phyloP scores from a whole-genome alignment of 345 rosid genomes.

The Gossypioides kirkii region DNA sequence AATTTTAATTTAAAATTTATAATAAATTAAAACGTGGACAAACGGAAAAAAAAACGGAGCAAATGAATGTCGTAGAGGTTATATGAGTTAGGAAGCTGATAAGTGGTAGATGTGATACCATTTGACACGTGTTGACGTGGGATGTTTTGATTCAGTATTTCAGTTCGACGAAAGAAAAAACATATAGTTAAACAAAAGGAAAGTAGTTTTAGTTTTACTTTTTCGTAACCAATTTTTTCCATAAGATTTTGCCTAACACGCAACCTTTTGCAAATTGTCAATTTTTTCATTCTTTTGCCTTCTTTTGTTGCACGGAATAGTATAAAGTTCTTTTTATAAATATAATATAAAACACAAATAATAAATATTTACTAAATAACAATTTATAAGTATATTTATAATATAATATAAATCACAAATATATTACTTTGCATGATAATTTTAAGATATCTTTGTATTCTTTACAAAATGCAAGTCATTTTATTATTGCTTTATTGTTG shows the following conservation, averaged over 20 bases:
- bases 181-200: neutral
- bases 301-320: neutral
- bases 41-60: neutral
- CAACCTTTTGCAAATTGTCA: conserved; percentile 35
- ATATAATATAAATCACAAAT: too few species aligned
- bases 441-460: too few species aligned
- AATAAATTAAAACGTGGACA: neutral
- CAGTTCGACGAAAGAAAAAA: neutral
- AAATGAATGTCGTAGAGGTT: neutral
- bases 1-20: too few species aligned
- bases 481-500: too few species aligned
- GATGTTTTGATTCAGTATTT: conserved; percentile 5
- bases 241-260: conserved; percentile 39
- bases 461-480: too few species aligned
- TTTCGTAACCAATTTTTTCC: conserved; percentile 32
- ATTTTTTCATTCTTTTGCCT: neutral
- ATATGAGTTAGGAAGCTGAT: neutral
- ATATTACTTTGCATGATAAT: too few species aligned
- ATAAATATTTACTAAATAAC: too few species aligned
- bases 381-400: too few species aligned
- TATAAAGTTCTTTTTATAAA: too few species aligned
- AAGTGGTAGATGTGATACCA: neutral
- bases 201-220: neutral
- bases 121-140: neutral
- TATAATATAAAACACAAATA: too few species aligned